Conservation (phyloP, 2,329 filamentous ascomycete genomes). For the Purpureocillium lavendulum region DNA sequence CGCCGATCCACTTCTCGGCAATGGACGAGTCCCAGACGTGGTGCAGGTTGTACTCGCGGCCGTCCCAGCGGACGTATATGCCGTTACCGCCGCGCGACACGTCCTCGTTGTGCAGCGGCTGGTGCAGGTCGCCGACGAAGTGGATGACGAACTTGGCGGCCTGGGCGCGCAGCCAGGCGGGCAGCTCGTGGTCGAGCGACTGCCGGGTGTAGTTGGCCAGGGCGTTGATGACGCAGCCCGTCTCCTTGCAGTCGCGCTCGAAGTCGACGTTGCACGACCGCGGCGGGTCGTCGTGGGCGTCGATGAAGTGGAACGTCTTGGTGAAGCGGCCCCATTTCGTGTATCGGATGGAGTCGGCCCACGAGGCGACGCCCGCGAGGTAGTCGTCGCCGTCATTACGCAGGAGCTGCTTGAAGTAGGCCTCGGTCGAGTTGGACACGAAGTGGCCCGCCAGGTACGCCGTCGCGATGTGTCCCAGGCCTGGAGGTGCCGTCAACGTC, state of each 20-base stretch:
- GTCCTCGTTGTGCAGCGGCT: conserved; percentile 59
- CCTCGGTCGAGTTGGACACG: conserved; percentile 45
- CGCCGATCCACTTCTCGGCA: conserved; percentile 54
- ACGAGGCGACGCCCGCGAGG: conserved; percentile 55
- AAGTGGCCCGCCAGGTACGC: conserved; percentile 55
- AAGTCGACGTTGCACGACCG: conserved; percentile 47
- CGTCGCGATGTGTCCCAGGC: conserved; percentile 57
- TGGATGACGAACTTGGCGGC: conserved; percentile 60
- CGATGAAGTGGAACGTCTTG: conserved; percentile 60
- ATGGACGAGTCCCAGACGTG: conserved; percentile 68
- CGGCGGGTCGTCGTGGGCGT: conserved; percentile 56
- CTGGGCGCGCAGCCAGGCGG: conserved; percentile 39
- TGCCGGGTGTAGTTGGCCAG: conserved; percentile 53
- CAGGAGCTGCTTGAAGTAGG: conserved; percentile 50
- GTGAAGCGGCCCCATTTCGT: conserved; percentile 54
- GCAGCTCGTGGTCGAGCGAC: conserved; percentile 36
- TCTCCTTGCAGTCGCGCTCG: conserved; percentile 51
- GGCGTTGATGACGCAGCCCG: conserved; percentile 54
- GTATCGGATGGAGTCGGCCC: conserved; percentile 60
- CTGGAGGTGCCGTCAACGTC: conserved; percentile 22
- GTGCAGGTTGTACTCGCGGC: conserved; percentile 54
- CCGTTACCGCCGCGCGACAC: conserved; percentile 59
- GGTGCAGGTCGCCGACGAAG: conserved; percentile 63
- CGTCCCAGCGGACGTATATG: conserved; percentile 55
- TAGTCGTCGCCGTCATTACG: conserved; percentile 46